phyloP scores from a whole-genome alignment of 495 filamentous ascomycete species.

The Aspergillus homomorphus region DNA sequence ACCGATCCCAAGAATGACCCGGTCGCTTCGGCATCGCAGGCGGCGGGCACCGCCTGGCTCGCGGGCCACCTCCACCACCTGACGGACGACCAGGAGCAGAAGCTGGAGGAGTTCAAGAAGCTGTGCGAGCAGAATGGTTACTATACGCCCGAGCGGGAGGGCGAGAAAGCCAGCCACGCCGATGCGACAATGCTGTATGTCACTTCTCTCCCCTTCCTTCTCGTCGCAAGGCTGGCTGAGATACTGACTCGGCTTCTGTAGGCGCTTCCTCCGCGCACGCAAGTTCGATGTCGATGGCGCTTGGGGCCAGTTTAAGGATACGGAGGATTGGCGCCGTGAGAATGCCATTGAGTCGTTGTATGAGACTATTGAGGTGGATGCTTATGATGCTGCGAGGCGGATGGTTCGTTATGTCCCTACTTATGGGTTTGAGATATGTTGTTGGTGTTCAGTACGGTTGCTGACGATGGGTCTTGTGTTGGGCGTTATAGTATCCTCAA shows the following conservation, averaged over 20 bases:
- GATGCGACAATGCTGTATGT: conserved; percentile 78
- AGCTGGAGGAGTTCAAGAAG: conserved; percentile 65
- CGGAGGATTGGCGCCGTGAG: conserved; percentile 80
- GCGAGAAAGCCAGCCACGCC: conserved; percentile 60
- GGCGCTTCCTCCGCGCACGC: conserved; percentile 77
- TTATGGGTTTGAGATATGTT: not conserved
- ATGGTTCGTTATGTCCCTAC: conserved; percentile 58
- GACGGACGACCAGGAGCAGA: conserved; percentile 60
- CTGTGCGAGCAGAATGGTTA: conserved; percentile 60
- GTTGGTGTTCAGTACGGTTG: not conserved
- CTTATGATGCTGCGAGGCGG: conserved; percentile 72
- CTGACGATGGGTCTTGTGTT: conserved; percentile 5
- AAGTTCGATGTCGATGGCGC: conserved; percentile 71
- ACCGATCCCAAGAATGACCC: conserved; percentile 38
- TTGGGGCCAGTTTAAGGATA: conserved; percentile 80
- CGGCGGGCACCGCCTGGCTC: conserved; percentile 42
- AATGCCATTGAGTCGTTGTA: conserved; percentile 73
- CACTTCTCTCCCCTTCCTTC: conserved; percentile 5
- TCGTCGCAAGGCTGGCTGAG: not conserved
- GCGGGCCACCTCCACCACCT: conserved; percentile 74
- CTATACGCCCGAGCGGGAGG: conserved; percentile 52
- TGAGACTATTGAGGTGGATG: conserved; percentile 73
- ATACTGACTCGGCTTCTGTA: conserved; percentile 29
- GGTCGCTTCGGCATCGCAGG: conserved; percentile 39
- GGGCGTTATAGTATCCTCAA: conserved; percentile 69